phyloP scores from a whole-genome alignment of 2,329 filamentous ascomycete species.

The Aspergillus floridensis region DNA sequence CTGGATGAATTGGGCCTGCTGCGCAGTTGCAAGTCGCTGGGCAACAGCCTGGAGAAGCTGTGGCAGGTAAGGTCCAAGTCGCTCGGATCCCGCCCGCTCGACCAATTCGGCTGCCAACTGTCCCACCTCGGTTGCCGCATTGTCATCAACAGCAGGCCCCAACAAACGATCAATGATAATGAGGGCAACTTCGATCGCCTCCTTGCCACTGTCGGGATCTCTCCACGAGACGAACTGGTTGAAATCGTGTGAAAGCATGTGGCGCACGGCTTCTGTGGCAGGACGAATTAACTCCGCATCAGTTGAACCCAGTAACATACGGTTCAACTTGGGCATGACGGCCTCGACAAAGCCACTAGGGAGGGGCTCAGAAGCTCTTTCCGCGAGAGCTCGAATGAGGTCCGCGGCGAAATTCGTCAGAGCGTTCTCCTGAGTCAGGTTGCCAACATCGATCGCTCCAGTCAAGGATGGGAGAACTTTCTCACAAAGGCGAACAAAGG shows the following conservation, averaged over 20 bases:
- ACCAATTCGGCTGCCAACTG: constrained; percentile 91
- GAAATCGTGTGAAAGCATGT: constrained; percentile 85
- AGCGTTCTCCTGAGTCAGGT: constrained; percentile 73
- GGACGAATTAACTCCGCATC: constrained; percentile 87
- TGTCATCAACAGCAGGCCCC: constrained; percentile 80
- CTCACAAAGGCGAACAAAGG: constrained; percentile 74
- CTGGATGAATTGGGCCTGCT: constrained; percentile 88
- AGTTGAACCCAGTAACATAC: constrained; percentile 75
- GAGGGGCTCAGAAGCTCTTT: constrained; percentile 80
- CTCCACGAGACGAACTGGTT: constrained; percentile 86
- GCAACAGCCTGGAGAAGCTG: constrained; percentile 89
- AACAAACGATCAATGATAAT: constrained; percentile 90
- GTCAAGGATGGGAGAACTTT: constrained; percentile 86
- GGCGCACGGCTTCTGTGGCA: constrained; percentile 80
- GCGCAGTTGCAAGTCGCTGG: constrained; percentile 74
- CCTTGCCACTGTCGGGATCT: constrained; percentile 71
- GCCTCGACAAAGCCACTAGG: constrained; percentile 82
- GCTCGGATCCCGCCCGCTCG: constrained; percentile 88
- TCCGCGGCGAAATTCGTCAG: constrained; percentile 85
- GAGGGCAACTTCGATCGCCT: constrained; percentile 82
- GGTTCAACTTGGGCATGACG: constrained; percentile 81
- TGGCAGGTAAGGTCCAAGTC: constrained; percentile 83
- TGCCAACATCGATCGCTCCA: constrained; percentile 83
- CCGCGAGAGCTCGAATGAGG: constrained; percentile 73
- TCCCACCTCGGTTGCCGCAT: constrained; percentile 92